Percentiles rank a stretch among this genome's conserved stretches.
Evolutionary conservation across 805 yeast species (phyloP).

Genomic region (Metschnikowia peoriensis): DNA sequence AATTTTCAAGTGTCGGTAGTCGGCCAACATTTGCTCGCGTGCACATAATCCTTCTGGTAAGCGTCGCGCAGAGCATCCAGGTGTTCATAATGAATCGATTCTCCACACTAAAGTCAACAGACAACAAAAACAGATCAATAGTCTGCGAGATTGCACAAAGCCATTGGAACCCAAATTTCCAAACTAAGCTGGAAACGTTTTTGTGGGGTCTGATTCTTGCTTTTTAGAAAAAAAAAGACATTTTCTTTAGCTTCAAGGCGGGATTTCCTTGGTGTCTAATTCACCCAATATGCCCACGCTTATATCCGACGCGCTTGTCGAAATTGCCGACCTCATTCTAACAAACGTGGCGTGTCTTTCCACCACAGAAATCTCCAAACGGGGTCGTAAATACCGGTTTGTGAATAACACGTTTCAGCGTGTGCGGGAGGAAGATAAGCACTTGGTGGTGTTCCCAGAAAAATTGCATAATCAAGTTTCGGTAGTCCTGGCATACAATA

Average conservation of each 20-base stretch:
- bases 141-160: neutral
- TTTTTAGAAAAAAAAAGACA: too few species aligned
- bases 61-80: neutral
- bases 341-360: slow-evolving; percentile 32
- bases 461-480: slow-evolving; percentile 32
- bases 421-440: slow-evolving; percentile 48
- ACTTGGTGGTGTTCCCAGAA: slow-evolving; percentile 39
- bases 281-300: slow-evolving; percentile 1
- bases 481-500: slow-evolving; percentile 42
- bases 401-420: slow-evolving; percentile 49
- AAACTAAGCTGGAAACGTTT: neutral
- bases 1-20: too few species aligned
- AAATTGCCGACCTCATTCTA: slow-evolving; percentile 36
- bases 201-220: too few species aligned
- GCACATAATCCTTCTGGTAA: neutral
- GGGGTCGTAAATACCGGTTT: slow-evolving; percentile 49
- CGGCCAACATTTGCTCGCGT: neutral
- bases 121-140: neutral
- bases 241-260: too few species aligned
- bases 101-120: neutral
- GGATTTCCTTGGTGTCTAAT: neutral
- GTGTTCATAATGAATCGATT: neutral
- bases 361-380: slow-evolving; percentile 37
- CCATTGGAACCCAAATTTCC: neutral
- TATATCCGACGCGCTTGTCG: slow-evolving; percentile 34